Evolutionary conservation across 208 protist genomes (phyloP).

Genomic region (Leishmania aethiopica): DNA sequence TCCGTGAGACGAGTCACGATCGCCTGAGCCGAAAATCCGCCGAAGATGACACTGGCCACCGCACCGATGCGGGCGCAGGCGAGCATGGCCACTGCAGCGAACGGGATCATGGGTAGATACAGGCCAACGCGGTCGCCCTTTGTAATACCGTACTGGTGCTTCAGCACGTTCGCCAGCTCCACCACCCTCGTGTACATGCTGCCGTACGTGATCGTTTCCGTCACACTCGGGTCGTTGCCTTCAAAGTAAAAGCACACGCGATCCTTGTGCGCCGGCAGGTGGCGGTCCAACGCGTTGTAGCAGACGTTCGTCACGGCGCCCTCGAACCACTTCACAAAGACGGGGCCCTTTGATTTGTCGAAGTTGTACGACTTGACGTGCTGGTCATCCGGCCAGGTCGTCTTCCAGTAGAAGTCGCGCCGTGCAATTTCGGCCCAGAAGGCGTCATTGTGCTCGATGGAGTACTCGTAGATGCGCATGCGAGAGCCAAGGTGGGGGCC

Average conservation of each 20-base stretch:
- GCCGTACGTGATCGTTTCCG: constrained; percentile 78
- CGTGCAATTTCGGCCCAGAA: constrained; percentile 79
- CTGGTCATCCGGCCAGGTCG: constrained; percentile 61
- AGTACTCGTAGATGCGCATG: constrained; percentile 72
- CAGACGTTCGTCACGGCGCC: constrained; percentile 82
- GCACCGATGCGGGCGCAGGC: constrained; percentile 98
- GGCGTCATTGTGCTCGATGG: constrained; percentile 49
- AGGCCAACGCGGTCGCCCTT: constrained; percentile 95
- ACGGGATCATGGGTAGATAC: constrained; percentile 97
- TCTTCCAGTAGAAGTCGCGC: constrained; percentile 73
- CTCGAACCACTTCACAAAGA: constrained; percentile 86
- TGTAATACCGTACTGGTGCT: constrained; percentile 76
- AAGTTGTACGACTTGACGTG: constrained; percentile 80
- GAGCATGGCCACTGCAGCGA: constrained; percentile 94
- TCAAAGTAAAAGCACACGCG: constrained; percentile 90
- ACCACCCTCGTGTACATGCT: constrained; percentile 85
- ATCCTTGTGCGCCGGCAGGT: constrained; percentile 68
- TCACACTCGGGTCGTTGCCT: constrained; percentile 74
- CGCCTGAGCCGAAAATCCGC: constrained; percentile 76
- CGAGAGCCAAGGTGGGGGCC: constrained; percentile 48
- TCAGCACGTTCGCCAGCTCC: constrained; percentile 91
- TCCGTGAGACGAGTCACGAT: constrained; percentile 70
- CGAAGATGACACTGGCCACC: constrained; percentile 85
- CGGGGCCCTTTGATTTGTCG: constrained; percentile 63
- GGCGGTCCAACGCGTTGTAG: constrained; percentile 91